Conservation (phyloP, 108 stramenopile species). For the Skeletonema grethae region DNA sequence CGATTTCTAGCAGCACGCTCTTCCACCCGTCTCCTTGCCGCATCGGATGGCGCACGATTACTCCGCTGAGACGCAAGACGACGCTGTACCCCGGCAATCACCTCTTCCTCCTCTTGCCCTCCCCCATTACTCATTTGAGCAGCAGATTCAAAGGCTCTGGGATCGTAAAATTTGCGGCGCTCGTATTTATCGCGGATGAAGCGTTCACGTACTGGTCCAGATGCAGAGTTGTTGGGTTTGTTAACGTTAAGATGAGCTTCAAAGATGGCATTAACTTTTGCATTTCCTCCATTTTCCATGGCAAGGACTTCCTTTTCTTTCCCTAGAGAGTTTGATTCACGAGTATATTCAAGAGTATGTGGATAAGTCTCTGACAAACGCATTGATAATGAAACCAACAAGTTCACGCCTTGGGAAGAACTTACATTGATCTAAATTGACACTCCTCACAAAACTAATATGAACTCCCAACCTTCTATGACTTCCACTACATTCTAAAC, state of each 20-base stretch:
- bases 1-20: constrained; percentile 55
- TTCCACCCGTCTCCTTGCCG: constrained; percentile 71
- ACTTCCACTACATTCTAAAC: constrained; percentile 97
- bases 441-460: constrained; percentile 95
- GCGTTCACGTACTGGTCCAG: constrained; percentile 79
- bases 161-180: constrained; percentile 85
- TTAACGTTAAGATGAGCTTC: constrained; percentile 70
- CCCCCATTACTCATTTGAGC: constrained; percentile 23
- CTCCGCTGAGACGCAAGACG: constrained; percentile 22
- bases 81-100: constrained; percentile 37
- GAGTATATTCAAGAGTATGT: not conserved
- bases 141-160: constrained; percentile 48
- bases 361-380: not conserved
- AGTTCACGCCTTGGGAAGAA: not conserved
- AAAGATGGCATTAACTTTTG: constrained; percentile 85
- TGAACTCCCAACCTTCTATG: constrained; percentile 98
- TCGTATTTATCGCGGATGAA: constrained; percentile 95
- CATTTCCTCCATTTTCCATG: constrained; percentile 93
- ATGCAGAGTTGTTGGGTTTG: constrained; percentile 73
- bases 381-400: not conserved
- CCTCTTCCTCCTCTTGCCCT: constrained; percentile 21
- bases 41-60: constrained; percentile 69
- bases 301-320: constrained; percentile 88
- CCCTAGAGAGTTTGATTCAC: constrained; percentile 53
- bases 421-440: constrained; percentile 91